Base-by-base conservation (phyloP, 495 filamentous ascomycete genomes). In the Daldinia decipiens region DNA sequence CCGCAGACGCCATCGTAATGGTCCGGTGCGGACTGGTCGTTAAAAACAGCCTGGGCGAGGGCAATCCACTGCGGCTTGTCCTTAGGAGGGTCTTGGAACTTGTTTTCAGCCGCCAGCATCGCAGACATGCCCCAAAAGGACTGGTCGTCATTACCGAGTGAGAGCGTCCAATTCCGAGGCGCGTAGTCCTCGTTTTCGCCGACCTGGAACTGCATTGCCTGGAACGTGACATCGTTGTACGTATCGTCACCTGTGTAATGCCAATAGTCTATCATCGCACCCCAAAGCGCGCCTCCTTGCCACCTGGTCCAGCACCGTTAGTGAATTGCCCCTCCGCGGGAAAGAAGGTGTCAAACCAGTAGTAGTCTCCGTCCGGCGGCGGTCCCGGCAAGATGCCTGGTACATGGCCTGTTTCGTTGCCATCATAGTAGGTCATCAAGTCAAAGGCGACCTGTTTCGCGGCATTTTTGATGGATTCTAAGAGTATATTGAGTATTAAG, bases 61-160 rank as follows among this genome's bases (percentile, higher is more conserved):
- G 88, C 87, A 29, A 92, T 82, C 90, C 89, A 93, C 65, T 89
- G 89, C 26, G 86, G 89, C 69, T 87, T 71, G 61, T 84, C 84
- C 0, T 43, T 21, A 9, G 87, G 83, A 26, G 89, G 85, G 67
- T 92, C 79, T 13, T 88, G 88, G 74, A 92, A 92, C 58, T 88
- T 88, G 54, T 87, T 80, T 77, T 95, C 91, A 36, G 92, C 89
- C 8, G 91, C 89, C 34, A 88, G 83, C 87, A 96, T 89, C 40
- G 87, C 89, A 43, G 91, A 83, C 80, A 93, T 88, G 56, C 81
- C 89, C 92, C 90, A 93, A 76, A 93, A 92, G 51, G 78, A 86
- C 76, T 94, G 92, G 74, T 96, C 93, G 74, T 95, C 93, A 71
- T 96, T 96, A 38, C 93, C 93, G 67, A 93, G 87, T 0, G 91